These are phyloP conservation scores for Colletotrichum limetticola DNA, from an alignment of 2,329 filamentous ascomycete species.

Conservation along the genomic window DNA sequence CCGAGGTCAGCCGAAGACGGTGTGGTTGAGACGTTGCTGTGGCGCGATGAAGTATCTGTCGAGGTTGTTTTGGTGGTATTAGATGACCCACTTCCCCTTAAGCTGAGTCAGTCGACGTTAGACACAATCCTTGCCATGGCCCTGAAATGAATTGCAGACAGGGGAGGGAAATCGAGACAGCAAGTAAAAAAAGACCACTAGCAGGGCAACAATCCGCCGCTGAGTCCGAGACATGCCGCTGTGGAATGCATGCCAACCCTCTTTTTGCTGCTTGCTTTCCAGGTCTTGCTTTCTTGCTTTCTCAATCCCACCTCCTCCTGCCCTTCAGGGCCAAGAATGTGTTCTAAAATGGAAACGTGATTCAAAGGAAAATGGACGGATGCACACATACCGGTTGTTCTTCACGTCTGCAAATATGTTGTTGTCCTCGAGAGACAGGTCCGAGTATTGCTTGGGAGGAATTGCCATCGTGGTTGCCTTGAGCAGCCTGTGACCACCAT, in stretches of 20 bases:
- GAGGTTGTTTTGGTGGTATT: slow-evolving; percentile 70
- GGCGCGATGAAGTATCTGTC: slow-evolving; percentile 69
- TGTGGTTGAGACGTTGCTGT: slow-evolving; percentile 71
- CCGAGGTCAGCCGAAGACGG: slow-evolving; percentile 65
- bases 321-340: slow-evolving; percentile 26
- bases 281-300: not conserved
- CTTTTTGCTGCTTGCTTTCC: not conserved
- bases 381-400: slow-evolving; percentile 64
- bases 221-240: slow-evolving; percentile 34
- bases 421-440: slow-evolving; percentile 60
- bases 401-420: slow-evolving; percentile 70
- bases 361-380: slow-evolving; percentile 23
- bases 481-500: slow-evolving; percentile 58
- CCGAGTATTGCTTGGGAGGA: slow-evolving; percentile 48
- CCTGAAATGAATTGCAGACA: slow-evolving; percentile 37
- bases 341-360: slow-evolving; percentile 23
- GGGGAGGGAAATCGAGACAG: slow-evolving; percentile 23
- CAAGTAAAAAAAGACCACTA: slow-evolving; percentile 24
- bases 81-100: slow-evolving; percentile 68
- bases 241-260: slow-evolving; percentile 30
- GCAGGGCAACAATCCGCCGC: slow-evolving; percentile 23
- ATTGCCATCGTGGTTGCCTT: slow-evolving; percentile 48
- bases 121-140: slow-evolving; percentile 38
- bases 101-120: slow-evolving; percentile 50
- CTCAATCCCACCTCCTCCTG: not conserved